Percentiles rank a stretch among this genome's conserved stretches.
Conservation (phyloP, 306 rosid genomes). For the Albizia julibrissin region DNA sequence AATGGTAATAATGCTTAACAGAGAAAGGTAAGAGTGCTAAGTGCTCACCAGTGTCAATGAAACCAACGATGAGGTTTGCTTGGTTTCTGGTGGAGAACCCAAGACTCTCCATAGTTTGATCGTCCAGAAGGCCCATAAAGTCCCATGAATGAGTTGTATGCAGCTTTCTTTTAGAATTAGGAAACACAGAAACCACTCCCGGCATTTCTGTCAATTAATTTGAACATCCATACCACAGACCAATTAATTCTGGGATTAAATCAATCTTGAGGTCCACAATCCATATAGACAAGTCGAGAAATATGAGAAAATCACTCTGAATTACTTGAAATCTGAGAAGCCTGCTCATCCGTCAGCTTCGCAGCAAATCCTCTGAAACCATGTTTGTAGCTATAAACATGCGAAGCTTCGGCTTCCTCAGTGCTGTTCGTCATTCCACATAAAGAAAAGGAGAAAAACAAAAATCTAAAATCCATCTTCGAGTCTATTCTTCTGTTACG, state of each 20-base stretch:
- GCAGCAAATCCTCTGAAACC: constrained; percentile 89
- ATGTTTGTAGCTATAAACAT: constrained; percentile 70
- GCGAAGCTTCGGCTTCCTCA: constrained; percentile 72
- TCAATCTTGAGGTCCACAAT: not conserved
- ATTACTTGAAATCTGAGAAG: constrained; percentile 70
- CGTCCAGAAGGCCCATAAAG: constrained; percentile 86
- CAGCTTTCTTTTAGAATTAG: constrained; percentile 65
- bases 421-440: constrained; percentile 44
- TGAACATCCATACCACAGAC: constrained; percentile 16
- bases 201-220: constrained; percentile 58
- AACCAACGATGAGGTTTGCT: constrained; percentile 78
- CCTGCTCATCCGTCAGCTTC: constrained; percentile 68
- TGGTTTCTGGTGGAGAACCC: constrained; percentile 74
- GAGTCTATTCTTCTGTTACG: not conserved
- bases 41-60: constrained; percentile 75
- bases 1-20: not conserved
- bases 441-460: not conserved
- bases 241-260: not conserved
- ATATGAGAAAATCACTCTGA: constrained; percentile 1
- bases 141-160: constrained; percentile 95
- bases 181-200: constrained; percentile 87
- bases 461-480: not conserved
- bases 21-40: constrained; percentile 16
- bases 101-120: constrained; percentile 66
- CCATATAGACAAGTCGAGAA: constrained; percentile 1